Percentiles rank a stretch among this genome's conserved stretches.
phyloP scores from a whole-genome alignment of 148 eudicot genomes.

The Camellia granthamiana region DNA sequence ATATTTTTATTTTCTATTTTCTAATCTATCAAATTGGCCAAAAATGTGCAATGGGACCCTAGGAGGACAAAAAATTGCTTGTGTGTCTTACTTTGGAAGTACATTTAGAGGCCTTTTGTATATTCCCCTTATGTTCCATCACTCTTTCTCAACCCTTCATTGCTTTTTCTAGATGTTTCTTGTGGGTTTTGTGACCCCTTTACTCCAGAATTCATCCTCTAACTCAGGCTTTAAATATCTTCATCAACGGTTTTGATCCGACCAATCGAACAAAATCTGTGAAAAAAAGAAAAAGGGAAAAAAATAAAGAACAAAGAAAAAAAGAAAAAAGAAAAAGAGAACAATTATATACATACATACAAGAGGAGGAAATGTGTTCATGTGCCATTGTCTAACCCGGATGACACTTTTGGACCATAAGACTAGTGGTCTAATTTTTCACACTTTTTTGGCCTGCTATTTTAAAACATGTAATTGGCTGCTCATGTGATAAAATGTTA shows the following conservation, averaged over 20 bases:
- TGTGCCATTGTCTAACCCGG: not conserved
- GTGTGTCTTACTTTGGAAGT: not conserved
- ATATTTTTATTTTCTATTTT: no score
- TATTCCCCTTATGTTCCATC: not conserved
- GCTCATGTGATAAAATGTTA: no score
- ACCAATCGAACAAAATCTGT: not conserved
- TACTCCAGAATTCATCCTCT: not conserved
- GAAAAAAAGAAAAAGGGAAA: not conserved
- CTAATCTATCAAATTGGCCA: no score
- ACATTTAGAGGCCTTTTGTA: not conserved
- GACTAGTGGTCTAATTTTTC: not conserved
- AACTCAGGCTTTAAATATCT: not conserved
- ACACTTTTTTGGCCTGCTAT: no score
- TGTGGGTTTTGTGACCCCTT: not conserved
- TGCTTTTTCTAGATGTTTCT: conserved; percentile 11
- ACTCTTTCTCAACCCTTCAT: conserved; percentile 7
- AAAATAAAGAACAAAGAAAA: not conserved
- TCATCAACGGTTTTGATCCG: not conserved
- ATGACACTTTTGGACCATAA: not conserved
- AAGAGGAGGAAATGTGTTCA: not conserved
- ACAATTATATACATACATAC: no score
- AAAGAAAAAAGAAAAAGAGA: not conserved
- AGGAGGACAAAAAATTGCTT: not conserved
- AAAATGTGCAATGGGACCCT: not conserved
- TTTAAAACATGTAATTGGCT: no score